Conservation (phyloP, 805 yeast species). For the Jamesozyma hellenica region DNA sequence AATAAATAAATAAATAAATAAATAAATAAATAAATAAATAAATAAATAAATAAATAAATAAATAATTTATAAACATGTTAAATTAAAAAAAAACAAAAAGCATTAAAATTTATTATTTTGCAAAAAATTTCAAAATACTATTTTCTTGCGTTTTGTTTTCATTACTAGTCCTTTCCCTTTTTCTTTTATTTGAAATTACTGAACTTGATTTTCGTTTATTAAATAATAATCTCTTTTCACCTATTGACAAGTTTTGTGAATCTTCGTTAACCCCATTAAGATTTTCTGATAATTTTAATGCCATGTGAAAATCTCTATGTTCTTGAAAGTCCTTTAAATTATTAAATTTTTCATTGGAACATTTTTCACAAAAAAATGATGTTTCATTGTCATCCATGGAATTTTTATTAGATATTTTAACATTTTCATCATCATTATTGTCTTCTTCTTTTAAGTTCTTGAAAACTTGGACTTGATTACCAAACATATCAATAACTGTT, state of each 20-base stretch:
- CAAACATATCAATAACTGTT: conserved; percentile 27
- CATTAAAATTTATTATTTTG: too few relatives aligned
- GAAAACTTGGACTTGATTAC: conserved; percentile 13
- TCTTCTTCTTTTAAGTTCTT: neutral
- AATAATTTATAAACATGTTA: too few relatives aligned
- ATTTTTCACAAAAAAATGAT: conserved; percentile 13
- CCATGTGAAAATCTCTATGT: conserved; percentile 47
- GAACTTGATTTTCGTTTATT: too few relatives aligned
- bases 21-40: too few relatives aligned
- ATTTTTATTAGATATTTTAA: neutral
- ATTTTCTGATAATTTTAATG: conserved; percentile 38
- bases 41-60: too few relatives aligned
- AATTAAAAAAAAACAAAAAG: too few relatives aligned
- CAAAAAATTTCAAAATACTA: too few relatives aligned
- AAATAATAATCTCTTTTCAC: conserved; percentile 22
- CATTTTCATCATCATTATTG: neutral
- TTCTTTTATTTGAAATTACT: too few relatives aligned
- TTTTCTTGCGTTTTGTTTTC: too few relatives aligned
- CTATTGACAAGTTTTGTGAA: conserved; percentile 19
- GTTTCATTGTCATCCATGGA: neutral
- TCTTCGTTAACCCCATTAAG: conserved; percentile 30
- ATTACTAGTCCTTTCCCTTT: too few relatives aligned
- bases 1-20: too few relatives aligned
- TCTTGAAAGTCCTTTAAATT: conserved; percentile 27
- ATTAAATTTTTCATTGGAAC: conserved; percentile 11